Conservation (phyloP, 805 yeast genomes). For the Barnettozyma californica region DNA sequence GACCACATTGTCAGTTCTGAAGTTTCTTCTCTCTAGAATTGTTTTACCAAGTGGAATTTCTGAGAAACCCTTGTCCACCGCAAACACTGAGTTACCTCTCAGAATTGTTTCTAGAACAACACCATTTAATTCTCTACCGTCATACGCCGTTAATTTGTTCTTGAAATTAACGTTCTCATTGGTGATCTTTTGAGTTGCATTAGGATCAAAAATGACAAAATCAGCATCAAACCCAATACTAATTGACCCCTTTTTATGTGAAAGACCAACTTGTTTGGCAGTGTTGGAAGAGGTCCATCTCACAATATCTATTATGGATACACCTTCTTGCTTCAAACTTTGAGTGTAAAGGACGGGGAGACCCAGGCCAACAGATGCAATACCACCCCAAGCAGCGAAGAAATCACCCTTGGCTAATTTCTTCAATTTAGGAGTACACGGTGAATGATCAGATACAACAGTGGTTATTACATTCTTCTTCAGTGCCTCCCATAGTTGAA, state of each 20-base stretch:
- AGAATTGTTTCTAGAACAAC: conserved; percentile 74
- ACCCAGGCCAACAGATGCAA: conserved; percentile 88
- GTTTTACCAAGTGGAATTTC: conserved; percentile 53
- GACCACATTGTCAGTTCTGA: not conserved
- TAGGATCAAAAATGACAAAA: conserved; percentile 74
- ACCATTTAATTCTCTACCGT: conserved; percentile 66
- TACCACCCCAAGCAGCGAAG: conserved; percentile 95
- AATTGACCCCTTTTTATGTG: conserved; percentile 66
- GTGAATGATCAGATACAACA: conserved; percentile 93
- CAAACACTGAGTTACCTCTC: conserved; percentile 69
- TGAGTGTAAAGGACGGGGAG: conserved; percentile 77
- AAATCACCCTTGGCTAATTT: conserved; percentile 81
- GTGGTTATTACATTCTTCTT: conserved; percentile 62
- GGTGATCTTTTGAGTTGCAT: conserved; percentile 40
- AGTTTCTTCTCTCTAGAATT: conserved; percentile 52
- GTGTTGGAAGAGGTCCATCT: conserved; percentile 82
- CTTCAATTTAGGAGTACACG: conserved; percentile 89
- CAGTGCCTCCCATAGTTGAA: conserved; percentile 74
- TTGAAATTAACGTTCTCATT: conserved; percentile 64
- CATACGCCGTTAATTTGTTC: conserved; percentile 84
- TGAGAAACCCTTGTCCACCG: conserved; percentile 47
- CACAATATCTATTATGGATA: conserved; percentile 56
- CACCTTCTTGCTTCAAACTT: conserved; percentile 50
- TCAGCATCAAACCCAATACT: conserved; percentile 84
- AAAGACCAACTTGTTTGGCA: conserved; percentile 77